Percentiles rank a stretch among this genome's conserved stretches.
Conservation (phyloP, 495 filamentous ascomycete genomes). For the Alectoria sarmentosa region DNA sequence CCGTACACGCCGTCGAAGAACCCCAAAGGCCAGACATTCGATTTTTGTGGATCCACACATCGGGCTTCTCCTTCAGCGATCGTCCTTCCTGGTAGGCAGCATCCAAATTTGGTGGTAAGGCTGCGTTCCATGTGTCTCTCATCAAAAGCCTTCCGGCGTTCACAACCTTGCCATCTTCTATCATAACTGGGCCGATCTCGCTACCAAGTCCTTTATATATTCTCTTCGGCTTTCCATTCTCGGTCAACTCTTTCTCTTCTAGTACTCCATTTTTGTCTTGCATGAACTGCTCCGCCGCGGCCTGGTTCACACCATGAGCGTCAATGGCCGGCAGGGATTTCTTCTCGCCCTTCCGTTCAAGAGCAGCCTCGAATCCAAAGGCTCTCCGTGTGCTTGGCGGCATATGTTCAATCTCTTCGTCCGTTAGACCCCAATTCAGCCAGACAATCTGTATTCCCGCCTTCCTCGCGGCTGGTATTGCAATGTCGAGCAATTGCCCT, state of each 20-base stretch:
- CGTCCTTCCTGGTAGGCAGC: slow-evolving; percentile 30
- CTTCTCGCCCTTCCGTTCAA: slow-evolving; percentile 19
- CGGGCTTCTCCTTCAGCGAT: slow-evolving; percentile 28
- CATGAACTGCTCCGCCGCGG: slow-evolving; percentile 16
- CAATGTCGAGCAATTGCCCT: slow-evolving; percentile 29
- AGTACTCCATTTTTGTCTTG: slow-evolving; percentile 23
- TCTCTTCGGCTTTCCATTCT: slow-evolving; percentile 25
- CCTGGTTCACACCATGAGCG: slow-evolving; percentile 26
- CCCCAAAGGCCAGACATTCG: slow-evolving; percentile 51
- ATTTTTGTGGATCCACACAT: slow-evolving; percentile 51
- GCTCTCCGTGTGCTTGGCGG: slow-evolving; percentile 42
- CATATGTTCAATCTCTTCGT: slow-evolving; percentile 43
- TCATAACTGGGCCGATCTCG: slow-evolving; percentile 33
- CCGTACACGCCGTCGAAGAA: slow-evolving; percentile 26
- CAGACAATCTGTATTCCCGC: slow-evolving; percentile 47
- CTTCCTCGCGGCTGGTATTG: slow-evolving; percentile 39
- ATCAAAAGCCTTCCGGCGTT: slow-evolving; percentile 45
- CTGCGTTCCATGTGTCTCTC: slow-evolving; percentile 48
- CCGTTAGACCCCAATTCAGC: slow-evolving; percentile 55
- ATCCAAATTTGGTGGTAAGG: slow-evolving; percentile 41
- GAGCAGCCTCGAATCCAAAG: slow-evolving; percentile 37
- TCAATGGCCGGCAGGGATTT: slow-evolving; percentile 22
- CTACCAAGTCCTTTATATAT: slow-evolving; percentile 41
- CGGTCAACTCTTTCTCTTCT: slow-evolving; percentile 17
- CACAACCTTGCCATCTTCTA: slow-evolving; percentile 34